Evolutionary conservation across 257 asterid species (phyloP), one percentile per base, ranked within the genome.

Genomic region (Fraxinus anomala): DNA sequence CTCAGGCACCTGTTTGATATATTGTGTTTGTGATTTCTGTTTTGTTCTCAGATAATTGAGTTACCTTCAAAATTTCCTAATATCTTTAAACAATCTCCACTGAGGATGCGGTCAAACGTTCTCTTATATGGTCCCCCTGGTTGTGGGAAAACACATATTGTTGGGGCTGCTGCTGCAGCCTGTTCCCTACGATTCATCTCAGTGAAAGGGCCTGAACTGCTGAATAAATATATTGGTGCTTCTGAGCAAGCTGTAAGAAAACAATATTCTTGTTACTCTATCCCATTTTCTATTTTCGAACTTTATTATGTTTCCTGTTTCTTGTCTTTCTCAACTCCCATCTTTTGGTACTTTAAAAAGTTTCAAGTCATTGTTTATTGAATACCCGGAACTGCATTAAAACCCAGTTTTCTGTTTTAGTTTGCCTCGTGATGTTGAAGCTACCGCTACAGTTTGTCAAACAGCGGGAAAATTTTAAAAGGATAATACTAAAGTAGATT

Each of bases 81-180:
- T 80, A 90, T 93, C 80, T 95, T 95, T 84, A 88, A 91, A 63
- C 93, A 93, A 86, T 90, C 98, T 81, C 99, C 98, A 73, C 79
- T 95, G 81, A 90, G 99, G 80, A 76, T 93, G 97, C 92, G 99
- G 30, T 91, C 99, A 83, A 95, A 95, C 86, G 91, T 93, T 81
- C 99, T 95, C 71, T 90, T 95, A 79, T 95, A 95, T 78, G 99
- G 99, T 0, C 99, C 99, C 78, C 98, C 99, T 79, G 99, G 98
- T 80, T 95, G 99, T 88, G 99, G 99, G 9, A 95, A 95, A 87
- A 95, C 99, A 40, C 99, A 95, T 84, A 89, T 95, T 84, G 98
- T 93, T 79, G 98, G 97, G 74, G 97, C 97, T 80, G 96, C 98
- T 82, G 99, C 99, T 83, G 96, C 97, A 31, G 95, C 99, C 78